Evolutionary conservation across 495 filamentous ascomycete genomes (phyloP).

Genomic region (Tuber melanosporum): DNA sequence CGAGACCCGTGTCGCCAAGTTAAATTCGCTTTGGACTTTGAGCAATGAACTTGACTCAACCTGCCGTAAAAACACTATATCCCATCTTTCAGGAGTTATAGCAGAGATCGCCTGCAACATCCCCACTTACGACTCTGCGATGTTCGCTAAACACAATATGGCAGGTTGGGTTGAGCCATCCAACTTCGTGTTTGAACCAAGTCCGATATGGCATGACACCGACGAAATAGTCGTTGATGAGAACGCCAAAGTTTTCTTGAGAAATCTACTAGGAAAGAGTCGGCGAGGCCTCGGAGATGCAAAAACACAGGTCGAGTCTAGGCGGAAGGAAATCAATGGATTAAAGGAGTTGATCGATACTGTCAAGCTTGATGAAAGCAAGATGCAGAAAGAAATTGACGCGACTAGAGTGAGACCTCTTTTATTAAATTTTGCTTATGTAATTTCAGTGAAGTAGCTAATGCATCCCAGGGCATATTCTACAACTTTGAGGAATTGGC

Average conservation of each 20-base stretch:
- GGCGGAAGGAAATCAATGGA: constrained; percentile 71
- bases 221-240: constrained; percentile 75
- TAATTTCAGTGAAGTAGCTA: background rate
- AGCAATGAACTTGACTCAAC: constrained; percentile 70
- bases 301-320: constrained; percentile 73
- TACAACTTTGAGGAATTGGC: constrained; percentile 74
- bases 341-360: constrained; percentile 63
- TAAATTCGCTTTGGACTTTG: constrained; percentile 79
- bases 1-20: constrained; percentile 71
- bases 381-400: constrained; percentile 37
- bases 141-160: constrained; percentile 92
- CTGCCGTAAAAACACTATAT: constrained; percentile 62
- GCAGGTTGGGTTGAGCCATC: constrained; percentile 70
- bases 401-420: constrained; percentile 34
- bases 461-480: constrained; percentile 47
- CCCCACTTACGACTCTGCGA: constrained; percentile 84
- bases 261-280: constrained; percentile 85
- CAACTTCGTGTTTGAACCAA: constrained; percentile 84
- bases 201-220: constrained; percentile 95
- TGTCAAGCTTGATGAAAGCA: constrained; percentile 45
- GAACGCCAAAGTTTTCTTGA: constrained; percentile 75
- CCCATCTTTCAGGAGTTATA: constrained; percentile 62
- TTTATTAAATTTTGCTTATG: background rate
- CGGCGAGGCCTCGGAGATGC: constrained; percentile 73
- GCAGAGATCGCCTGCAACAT: constrained; percentile 82